Percentiles rank a stretch among this genome's conserved stretches.
Evolutionary conservation across 1,139 yeast species (phyloP).

Genomic region (Yamadazyma oceani): DNA sequence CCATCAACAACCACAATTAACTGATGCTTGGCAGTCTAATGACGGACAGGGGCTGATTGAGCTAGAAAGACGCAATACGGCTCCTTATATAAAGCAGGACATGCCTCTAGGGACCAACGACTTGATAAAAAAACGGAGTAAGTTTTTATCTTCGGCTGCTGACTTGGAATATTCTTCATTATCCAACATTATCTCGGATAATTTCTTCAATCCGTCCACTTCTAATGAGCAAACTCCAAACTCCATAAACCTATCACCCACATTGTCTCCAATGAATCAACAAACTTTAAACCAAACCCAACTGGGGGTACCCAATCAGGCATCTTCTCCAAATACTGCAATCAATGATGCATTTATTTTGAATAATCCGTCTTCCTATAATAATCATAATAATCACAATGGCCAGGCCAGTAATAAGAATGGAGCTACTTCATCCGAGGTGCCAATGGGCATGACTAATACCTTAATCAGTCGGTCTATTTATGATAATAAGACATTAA

Average conservation of each 20-base stretch:
- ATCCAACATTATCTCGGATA: slow-evolving; percentile 69
- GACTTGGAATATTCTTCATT: slow-evolving; percentile 76
- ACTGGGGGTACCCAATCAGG: slow-evolving; percentile 1
- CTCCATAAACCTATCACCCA: slow-evolving; percentile 38
- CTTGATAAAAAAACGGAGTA: slow-evolving; percentile 24
- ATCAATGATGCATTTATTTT: slow-evolving; percentile 18
- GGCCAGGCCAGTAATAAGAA: not conserved
- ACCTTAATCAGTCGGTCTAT: not conserved
- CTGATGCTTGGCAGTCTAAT: not conserved
- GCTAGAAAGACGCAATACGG: slow-evolving; percentile 8
- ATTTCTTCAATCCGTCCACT: slow-evolving; percentile 27
- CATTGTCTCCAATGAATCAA: slow-evolving; percentile 33
- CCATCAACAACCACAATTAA: slow-evolving; percentile 3
- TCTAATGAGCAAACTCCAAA: slow-evolving; percentile 46
- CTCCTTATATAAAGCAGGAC: slow-evolving; percentile 7
- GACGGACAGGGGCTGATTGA: slow-evolving; percentile 1
- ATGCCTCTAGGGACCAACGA: not conserved
- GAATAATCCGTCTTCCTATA: not conserved
- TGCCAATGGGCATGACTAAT: not conserved
- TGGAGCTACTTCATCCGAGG: too few species aligned
- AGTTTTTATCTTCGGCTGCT: slow-evolving; percentile 73
- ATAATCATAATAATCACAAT: not conserved
- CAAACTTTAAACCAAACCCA: slow-evolving; percentile 5
- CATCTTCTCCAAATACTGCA: slow-evolving; percentile 17
- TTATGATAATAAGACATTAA: slow-evolving; percentile 6